Percentiles rank a stretch among this genome's conserved stretches.
phyloP scores from a whole-genome alignment of 1,284 basidiomycete species.

The Malassezia cuniculi region DNA sequence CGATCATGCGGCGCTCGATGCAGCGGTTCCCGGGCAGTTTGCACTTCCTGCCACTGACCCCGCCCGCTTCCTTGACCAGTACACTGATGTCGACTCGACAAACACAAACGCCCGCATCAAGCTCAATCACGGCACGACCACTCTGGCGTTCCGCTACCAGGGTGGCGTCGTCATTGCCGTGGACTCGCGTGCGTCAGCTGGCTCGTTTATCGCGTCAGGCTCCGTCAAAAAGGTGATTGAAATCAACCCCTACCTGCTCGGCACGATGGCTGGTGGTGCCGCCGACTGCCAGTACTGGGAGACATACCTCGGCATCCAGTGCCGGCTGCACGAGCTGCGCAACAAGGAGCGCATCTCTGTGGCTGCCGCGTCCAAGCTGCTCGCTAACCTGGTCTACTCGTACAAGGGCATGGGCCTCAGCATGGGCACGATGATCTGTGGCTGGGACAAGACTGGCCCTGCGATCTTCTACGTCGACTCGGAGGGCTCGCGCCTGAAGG shows the following conservation, averaged over 20 bases:
- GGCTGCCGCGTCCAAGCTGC: slow-evolving; percentile 91
- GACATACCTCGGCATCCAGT: slow-evolving; percentile 95
- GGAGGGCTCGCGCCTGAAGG: slow-evolving; percentile 86
- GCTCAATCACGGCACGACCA: slow-evolving; percentile 97
- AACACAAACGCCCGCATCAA: slow-evolving; percentile 57
- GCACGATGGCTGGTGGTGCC: slow-evolving; percentile 98
- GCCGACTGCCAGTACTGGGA: slow-evolving; percentile 46
- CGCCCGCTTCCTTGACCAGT: slow-evolving; percentile 36
- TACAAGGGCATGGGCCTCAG: slow-evolving; percentile 99
- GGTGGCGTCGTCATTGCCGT: slow-evolving; percentile 97
- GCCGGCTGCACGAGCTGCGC: slow-evolving; percentile 87
- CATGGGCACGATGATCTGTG: slow-evolving; percentile 99
- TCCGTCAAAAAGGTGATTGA: slow-evolving; percentile 63
- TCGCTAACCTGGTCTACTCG: slow-evolving; percentile 90
- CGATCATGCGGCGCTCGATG: too few relatives aligned
- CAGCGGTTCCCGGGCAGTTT: too few relatives aligned
- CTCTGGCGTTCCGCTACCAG: slow-evolving; percentile 88
- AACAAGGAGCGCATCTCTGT: slow-evolving; percentile 97
- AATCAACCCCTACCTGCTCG: slow-evolving; percentile 95
- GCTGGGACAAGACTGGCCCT: slow-evolving; percentile 99
- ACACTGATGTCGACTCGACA: slow-evolving; percentile 44
- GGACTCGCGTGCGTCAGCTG: slow-evolving; percentile 91
- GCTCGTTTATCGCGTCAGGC: slow-evolving; percentile 74
- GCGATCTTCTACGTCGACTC: slow-evolving; percentile 96
- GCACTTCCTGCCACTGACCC: slow-evolving; percentile 14